Evolutionary conservation across 306 rosid genomes (phyloP).

Genomic region (Malus orientalis): DNA sequence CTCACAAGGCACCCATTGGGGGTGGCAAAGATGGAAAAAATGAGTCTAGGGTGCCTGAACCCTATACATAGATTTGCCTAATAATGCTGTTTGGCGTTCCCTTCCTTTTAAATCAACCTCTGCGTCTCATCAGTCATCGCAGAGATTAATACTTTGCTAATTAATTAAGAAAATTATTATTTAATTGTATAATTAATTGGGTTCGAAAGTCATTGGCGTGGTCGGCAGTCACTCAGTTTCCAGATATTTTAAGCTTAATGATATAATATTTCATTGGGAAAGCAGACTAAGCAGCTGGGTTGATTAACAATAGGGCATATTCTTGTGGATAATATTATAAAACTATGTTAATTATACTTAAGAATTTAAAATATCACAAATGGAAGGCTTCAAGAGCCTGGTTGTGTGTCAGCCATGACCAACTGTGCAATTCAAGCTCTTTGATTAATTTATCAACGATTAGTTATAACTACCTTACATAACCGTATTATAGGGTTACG

Average conservation of each 20-base stretch:
- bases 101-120: conserved; percentile 9
- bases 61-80: conserved; percentile 27
- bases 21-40: conserved; percentile 10
- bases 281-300: not conserved
- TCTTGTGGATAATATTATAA: not conserved
- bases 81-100: conserved; percentile 11
- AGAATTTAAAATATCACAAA: not conserved
- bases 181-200: not conserved
- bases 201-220: conserved; percentile 13
- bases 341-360: not conserved
- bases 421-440: not conserved
- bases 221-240: conserved; percentile 15
- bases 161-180: not conserved
- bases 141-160: not conserved
- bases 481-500: conserved; percentile 24
- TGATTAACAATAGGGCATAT: not conserved
- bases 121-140: not conserved
- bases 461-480: conserved; percentile 16
- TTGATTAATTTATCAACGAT: not conserved
- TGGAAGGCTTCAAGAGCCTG: not conserved
- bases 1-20: conserved; percentile 29
- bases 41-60: conserved; percentile 41
- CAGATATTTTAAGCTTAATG: not conserved
- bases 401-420: conserved; percentile 7
- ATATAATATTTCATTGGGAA: not conserved